Conservation (phyloP, 768 basidiomycete species). For the Russula sp. region DNA sequence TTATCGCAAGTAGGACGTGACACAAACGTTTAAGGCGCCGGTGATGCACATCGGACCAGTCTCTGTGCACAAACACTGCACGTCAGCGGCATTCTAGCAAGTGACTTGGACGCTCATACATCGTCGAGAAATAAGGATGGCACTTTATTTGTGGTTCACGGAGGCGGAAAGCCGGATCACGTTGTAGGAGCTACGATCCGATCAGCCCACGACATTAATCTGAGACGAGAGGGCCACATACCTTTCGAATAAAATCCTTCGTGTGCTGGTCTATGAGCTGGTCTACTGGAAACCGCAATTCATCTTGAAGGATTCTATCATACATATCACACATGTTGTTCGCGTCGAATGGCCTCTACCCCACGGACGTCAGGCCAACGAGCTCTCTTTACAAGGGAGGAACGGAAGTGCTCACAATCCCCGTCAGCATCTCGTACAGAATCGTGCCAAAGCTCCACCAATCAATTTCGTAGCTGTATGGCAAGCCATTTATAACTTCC, state of each 20-base stretch:
- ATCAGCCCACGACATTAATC: neutral
- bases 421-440: constrained; percentile 95
- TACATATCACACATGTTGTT: constrained; percentile 95
- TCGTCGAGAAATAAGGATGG: constrained; percentile 93
- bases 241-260: constrained; percentile 88
- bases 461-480: constrained; percentile 91
- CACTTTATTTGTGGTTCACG: constrained; percentile 89
- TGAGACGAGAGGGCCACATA: constrained; percentile 35
- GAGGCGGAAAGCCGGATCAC: constrained; percentile 84
- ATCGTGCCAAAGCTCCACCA: constrained; percentile 99
- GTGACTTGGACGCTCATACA: constrained; percentile 35
- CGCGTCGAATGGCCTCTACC: constrained; percentile 91
- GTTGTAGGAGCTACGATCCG: constrained; percentile 62
- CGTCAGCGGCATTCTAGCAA: constrained; percentile 27
- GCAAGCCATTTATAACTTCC: constrained; percentile 86
- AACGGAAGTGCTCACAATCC: constrained; percentile 58
- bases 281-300: constrained; percentile 84
- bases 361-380: constrained; percentile 14
- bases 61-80: constrained; percentile 39
- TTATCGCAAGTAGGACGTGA: constrained; percentile 10
- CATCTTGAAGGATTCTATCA: constrained; percentile 83
- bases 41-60: constrained; percentile 90
- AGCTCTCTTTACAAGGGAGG: neutral
- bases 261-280: constrained; percentile 87
- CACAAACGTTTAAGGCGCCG: constrained; percentile 85